Percentiles rank a stretch among this genome's conserved stretches.
phyloP scores from a whole-genome alignment of 169 alveolate genomes.

The Plasmodium relictum region DNA sequence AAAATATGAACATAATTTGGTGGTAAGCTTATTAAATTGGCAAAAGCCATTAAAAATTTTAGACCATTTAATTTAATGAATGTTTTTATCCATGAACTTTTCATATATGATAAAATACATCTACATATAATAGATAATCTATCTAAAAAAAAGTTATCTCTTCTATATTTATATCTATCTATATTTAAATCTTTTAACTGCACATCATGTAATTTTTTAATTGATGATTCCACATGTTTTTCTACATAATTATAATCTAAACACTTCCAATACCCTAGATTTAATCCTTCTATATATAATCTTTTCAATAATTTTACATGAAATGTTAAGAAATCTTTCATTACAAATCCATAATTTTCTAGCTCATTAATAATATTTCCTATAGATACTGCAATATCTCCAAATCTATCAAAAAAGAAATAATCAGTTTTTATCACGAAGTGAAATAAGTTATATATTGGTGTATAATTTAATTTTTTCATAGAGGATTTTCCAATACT shows the following conservation, averaged over 20 bases:
- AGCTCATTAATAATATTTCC: slow-evolving; percentile 78
- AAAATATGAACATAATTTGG: slow-evolving; percentile 67
- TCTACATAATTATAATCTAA: slow-evolving; percentile 55
- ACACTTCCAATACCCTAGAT: slow-evolving; percentile 65
- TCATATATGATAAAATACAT: slow-evolving; percentile 70
- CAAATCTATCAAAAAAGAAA: slow-evolving; percentile 86
- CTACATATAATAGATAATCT: slow-evolving; percentile 66
- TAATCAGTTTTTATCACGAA: slow-evolving; percentile 81
- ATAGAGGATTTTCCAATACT: slow-evolving; percentile 83
- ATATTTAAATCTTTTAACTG: slow-evolving; percentile 62
- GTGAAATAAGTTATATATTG: slow-evolving; percentile 79
- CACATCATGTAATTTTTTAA: slow-evolving; percentile 20
- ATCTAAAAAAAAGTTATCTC: slow-evolving; percentile 59
- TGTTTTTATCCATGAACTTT: slow-evolving; percentile 58
- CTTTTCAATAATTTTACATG: slow-evolving; percentile 60
- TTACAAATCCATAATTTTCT: slow-evolving; percentile 68
- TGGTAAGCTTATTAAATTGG: slow-evolving; percentile 42
- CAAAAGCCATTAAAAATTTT: slow-evolving; percentile 48
- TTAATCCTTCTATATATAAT: slow-evolving; percentile 51
- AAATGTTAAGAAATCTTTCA: slow-evolving; percentile 51
- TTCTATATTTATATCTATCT: slow-evolving; percentile 55
- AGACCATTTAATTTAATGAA: slow-evolving; percentile 56
- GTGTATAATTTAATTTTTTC: slow-evolving; percentile 79
- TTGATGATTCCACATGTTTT: slow-evolving; percentile 48
- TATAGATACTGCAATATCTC: slow-evolving; percentile 86